Evolutionary conservation across 2,329 filamentous ascomycete genomes (phyloP), one percentile per base, ranked within the genome.

Genomic region (Botrytis pseudocinerea): DNA sequence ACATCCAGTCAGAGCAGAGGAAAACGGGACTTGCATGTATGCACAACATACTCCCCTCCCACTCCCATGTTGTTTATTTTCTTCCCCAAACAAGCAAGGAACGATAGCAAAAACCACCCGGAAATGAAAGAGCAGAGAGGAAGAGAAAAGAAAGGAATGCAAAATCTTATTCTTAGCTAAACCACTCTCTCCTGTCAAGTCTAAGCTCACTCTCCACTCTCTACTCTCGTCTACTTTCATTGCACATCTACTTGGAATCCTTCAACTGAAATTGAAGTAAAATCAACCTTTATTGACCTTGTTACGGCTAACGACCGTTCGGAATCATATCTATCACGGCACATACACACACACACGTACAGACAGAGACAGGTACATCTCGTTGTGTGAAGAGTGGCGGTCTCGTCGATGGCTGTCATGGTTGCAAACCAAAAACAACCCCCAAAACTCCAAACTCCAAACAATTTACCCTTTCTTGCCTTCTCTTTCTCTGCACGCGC

Each of bases 11-110:
- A 69, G 46, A 4, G n/a, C 35, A 35, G 35, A 35, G 35, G 35
- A 7, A 35, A 35, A 18, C 20, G 51, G 32, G 69, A 63, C 69
- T 54, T 44, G 69, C 66, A 73, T 73, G 32, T 28, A 65, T 73
- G 68, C 72, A 73, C 68, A 40, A 73, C 66, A 73, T 72, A 42
- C 46, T 48, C 60, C 35, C 59, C 38, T 51, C 35, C 59, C 57
- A 38, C 38, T 18, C 32, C 38, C 46, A 28, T 59, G 48, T 38
- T 54, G 61, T 70, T 44, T 42, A n/a, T 40, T 54, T 63, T 25
- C 38, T 54, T 54, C 46, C 46, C 14, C 14, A 57, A 68, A 57
- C 35, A 68, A 42, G 9, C 65, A 57, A 40, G 46, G 16, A 32
- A 32, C 40, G 4, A 48, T 22, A 54, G 22, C 6, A 4, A 9